Evolutionary conservation across 495 filamentous ascomycete species (phyloP).

Genomic region (Aspergillus hancockii): DNA sequence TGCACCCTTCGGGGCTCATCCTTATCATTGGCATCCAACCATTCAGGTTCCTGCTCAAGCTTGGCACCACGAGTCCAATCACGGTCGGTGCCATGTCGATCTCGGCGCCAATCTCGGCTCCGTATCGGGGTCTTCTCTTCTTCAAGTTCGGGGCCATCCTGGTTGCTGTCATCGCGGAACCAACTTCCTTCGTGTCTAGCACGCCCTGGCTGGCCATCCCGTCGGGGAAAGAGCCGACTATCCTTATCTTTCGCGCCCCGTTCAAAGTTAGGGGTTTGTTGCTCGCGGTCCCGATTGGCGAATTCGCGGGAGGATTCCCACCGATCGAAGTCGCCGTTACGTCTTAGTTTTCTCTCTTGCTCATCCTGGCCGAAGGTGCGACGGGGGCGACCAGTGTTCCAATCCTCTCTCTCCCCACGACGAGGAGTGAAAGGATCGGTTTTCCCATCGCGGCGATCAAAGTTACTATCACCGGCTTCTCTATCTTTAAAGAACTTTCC

Average conservation of each 20-base stretch:
- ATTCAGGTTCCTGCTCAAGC: constrained; percentile 79
- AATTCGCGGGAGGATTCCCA: constrained; percentile 42
- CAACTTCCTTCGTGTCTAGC: constrained; percentile 56
- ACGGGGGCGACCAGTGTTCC: constrained; percentile 57
- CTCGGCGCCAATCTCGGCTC: constrained; percentile 67
- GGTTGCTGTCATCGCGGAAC: constrained; percentile 54
- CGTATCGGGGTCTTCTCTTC: constrained; percentile 53
- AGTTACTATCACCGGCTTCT: constrained; percentile 45
- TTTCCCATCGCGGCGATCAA: constrained; percentile 43
- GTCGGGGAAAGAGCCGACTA: constrained; percentile 48
- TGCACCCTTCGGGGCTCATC: constrained; percentile 65
- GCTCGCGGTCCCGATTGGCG: constrained; percentile 48
- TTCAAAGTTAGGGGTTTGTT: constrained; percentile 50
- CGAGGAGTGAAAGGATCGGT: constrained; percentile 41
- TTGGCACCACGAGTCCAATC: constrained; percentile 57
- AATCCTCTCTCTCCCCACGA: constrained; percentile 57
- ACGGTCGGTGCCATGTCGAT: constrained; percentile 59
- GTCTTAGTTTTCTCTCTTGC: constrained; percentile 49
- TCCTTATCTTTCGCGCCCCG: constrained; percentile 45
- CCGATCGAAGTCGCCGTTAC: constrained; percentile 68
- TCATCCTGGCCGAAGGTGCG: constrained; percentile 57
- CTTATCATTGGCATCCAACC: constrained; percentile 77
- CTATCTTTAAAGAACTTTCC: constrained; percentile 52
- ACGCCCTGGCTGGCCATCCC: constrained; percentile 47
- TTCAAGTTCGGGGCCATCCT: constrained; percentile 58